phyloP scores from a whole-genome alignment of 768 basidiomycete species.

The Melanogaster broomeanus region DNA sequence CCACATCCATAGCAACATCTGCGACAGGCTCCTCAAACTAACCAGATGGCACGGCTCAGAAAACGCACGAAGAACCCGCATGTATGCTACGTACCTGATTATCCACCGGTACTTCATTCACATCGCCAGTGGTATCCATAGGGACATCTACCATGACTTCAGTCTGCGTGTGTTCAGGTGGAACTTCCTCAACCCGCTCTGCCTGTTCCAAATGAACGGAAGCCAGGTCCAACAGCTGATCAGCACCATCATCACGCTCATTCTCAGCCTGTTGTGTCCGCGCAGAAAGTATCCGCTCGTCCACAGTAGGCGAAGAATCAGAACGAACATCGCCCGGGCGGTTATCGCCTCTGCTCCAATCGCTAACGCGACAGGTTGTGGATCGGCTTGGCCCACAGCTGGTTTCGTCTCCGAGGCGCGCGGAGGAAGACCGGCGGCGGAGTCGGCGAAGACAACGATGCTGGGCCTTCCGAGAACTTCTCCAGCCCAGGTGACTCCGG shows the following conservation, averaged over 20 bases:
- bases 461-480: neutral
- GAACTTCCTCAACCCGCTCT: neutral
- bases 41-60: neutral
- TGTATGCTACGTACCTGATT: neutral
- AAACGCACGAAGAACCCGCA: too few relatives aligned
- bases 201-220: conserved; percentile 21
- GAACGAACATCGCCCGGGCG: too few relatives aligned
- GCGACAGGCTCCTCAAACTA: neutral
- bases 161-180: neutral
- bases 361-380: neutral
- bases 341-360: neutral
- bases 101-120: too few relatives aligned
- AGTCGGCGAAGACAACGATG: neutral
- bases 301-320: neutral
- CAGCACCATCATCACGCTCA: conserved; percentile 15
- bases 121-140: too few relatives aligned
- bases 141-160: neutral
- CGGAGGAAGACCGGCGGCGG: neutral
- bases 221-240: conserved; percentile 23
- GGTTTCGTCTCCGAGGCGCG: too few relatives aligned
- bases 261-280: neutral
- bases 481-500: neutral
- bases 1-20: neutral
- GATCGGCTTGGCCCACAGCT: neutral
- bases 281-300: neutral